Evolutionary conservation across 208 protist species (phyloP).

Genomic region (Kentomonas sorsogonicus): DNA sequence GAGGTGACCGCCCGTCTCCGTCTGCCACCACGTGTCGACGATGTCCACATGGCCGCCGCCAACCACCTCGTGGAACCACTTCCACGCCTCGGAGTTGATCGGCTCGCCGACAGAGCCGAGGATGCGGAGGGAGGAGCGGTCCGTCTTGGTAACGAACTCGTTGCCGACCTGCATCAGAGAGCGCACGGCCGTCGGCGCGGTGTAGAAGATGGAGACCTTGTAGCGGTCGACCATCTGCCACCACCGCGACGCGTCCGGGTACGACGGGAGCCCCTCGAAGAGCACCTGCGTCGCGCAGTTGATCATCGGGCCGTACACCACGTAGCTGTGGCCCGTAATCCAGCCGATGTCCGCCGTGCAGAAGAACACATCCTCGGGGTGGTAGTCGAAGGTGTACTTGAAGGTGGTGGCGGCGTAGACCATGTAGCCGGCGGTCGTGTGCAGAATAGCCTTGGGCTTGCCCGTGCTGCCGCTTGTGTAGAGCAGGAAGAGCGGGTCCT

Average conservation of each 20-base stretch:
- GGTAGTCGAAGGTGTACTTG: slow-evolving; percentile 95
- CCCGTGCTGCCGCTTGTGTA: slow-evolving; percentile 98
- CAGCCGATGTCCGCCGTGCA: slow-evolving; percentile 90
- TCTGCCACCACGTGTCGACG: slow-evolving; percentile 99
- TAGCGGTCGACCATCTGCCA: slow-evolving; percentile 94
- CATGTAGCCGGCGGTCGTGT: slow-evolving; percentile 94
- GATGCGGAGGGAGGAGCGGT: slow-evolving; percentile 82
- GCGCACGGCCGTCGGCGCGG: slow-evolving; percentile 94
- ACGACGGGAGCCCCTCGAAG: slow-evolving; percentile 93
- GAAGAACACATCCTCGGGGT: slow-evolving; percentile 94
- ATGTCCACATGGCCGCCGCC: slow-evolving; percentile 89
- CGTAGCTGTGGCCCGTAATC: slow-evolving; percentile 98
- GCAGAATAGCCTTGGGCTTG: slow-evolving; percentile 95
- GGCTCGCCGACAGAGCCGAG: slow-evolving; percentile 97
- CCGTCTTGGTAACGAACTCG: slow-evolving; percentile 53
- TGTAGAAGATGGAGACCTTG: slow-evolving; percentile 96
- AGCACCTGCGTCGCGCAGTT: slow-evolving; percentile 94
- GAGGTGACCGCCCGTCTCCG: slow-evolving; percentile 96
- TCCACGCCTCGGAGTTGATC: slow-evolving; percentile 93
- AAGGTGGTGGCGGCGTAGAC: slow-evolving; percentile 90
- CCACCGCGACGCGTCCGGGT: slow-evolving; percentile 81
- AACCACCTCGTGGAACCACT: slow-evolving; percentile 92
- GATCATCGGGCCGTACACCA: slow-evolving; percentile 96
- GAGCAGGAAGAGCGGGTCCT: slow-evolving; percentile 96
- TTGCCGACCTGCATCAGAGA: slow-evolving; percentile 70